Percentiles rank a stretch among this genome's conserved stretches.
Conservation (phyloP, 2,329 filamentous ascomycete species). For the Hypoxylon sp. region DNA sequence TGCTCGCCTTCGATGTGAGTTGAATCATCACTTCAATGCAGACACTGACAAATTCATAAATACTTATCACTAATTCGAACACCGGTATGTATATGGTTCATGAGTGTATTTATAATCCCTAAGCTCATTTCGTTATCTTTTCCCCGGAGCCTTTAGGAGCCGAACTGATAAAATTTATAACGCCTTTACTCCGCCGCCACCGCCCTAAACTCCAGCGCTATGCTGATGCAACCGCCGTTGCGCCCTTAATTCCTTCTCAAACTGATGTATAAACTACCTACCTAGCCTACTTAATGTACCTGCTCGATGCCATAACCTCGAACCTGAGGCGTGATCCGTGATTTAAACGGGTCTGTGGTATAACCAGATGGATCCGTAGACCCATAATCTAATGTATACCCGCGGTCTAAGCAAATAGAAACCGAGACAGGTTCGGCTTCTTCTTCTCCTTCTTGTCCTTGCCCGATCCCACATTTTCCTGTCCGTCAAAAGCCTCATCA, state of each 20-base stretch:
- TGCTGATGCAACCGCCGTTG: slow-evolving; percentile 37
- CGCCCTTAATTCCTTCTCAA: slow-evolving; percentile 25
- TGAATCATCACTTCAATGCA: neutral
- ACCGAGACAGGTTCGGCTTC: slow-evolving; percentile 65
- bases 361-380: neutral
- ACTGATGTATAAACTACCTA: slow-evolving; percentile 21
- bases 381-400: neutral
- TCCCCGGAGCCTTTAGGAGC: neutral
- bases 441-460: slow-evolving; percentile 47
- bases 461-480: slow-evolving; percentile 41
- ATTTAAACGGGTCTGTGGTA: neutral
- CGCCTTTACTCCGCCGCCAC: slow-evolving; percentile 14
- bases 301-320: neutral
- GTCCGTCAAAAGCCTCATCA: slow-evolving; percentile 49
- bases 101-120: slow-evolving; percentile 13
- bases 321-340: neutral
- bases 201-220: slow-evolving; percentile 42
- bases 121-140: neutral
- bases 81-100: neutral
- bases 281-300: neutral
- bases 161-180: neutral
- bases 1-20: neutral
- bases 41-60: neutral
- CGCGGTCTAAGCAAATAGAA: slow-evolving; percentile 57
- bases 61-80: neutral